Base-by-base conservation (phyloP, 73 alveolate species). In the Effrenium voratum region DNA sequence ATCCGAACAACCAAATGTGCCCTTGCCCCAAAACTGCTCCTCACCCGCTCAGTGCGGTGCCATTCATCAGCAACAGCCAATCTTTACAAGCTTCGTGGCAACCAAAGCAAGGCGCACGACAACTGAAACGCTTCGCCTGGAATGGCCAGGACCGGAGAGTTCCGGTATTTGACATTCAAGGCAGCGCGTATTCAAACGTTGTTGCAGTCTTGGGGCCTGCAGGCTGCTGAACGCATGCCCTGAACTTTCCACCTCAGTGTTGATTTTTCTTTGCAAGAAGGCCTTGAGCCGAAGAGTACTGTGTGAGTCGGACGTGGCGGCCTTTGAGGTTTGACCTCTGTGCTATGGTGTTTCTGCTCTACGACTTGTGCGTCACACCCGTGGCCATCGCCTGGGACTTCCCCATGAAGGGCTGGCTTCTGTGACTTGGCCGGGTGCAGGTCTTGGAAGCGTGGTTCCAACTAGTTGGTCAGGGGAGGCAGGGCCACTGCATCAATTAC, bases 321-420 rank as follows among this genome's bases (percentile, higher is more conserved):
- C n/a, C 46, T 30, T 5, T 47, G 72, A 82, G 92, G 92, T 90
- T 90, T 32, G 97, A 90, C 59, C 32, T 90, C 88, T 50, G 66
- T 49, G 97, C 97, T 26, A 90, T 90, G 86, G n/a, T 66, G 40
- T 90, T 90, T 55, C 59, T 90, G 59, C 86, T 90, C 10, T 90
- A 90, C n/a, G 97, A 90, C 75, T 80, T 90, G 43, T 90, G 97
- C 75, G 13, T 90, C 44, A 90, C 97, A 46, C 97, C 97, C 2
- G 97, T 90, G 38, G 83, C 97, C 55, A 90, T 90, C 22, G 97
- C 97, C 4, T 90, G 97, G 97, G 97, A 90, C 43, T 90, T 90
- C 75, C 97, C 97, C 73, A 90, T 90, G 97, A 24, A 36, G 0
- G 97, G 97, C 8, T 90, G 97, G 97, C 57, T 90, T 55, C 55